Evolutionary conservation across 805 yeast genomes (phyloP), one percentile per base, ranked within the genome.

Genomic region (Monosporozyma yasuniensis): DNA sequence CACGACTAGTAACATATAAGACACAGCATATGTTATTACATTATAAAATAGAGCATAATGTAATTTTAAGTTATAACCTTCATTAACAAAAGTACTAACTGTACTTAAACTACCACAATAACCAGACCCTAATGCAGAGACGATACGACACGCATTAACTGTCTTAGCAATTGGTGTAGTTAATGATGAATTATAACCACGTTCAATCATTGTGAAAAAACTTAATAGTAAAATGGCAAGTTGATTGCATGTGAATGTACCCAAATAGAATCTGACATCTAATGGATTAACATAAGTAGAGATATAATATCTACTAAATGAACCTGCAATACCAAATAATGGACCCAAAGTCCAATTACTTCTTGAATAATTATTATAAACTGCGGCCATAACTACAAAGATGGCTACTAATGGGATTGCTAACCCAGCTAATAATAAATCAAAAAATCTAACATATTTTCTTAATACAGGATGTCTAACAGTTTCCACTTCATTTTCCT

Each of bases 31-130:
- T 14, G 86, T 74, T 0, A 61, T 49, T 1, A 66, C 23, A 5
- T 77, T 83, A 61, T 89, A 89, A 7, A 64, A 51, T 49, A 80
- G 75, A 4, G 79, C 66, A 51, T 68, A 52, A 14, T 60, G 37
- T 4, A 71, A 56, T 11, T 61, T 65, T 44, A 75, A 53, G 3
- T 66, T 63, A 49, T 64, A 72, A 37, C 87, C 64, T 63, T 89
- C 97, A 41, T 76, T 80, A 8, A 85, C 74, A 56, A 88, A 84
- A 0, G 96, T 84, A 49, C 91, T 82, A 38, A 87, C 77, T 0
- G 96, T 86, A 38, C 87, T 79, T 47, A 84, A 64, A 2, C 78
- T 74, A 0, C 90, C 95, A 60, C 87, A 81, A 51, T 77, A 80
- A 0, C 95, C 95, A 56, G 78, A 77, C 18, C 68, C 71, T 2